A percentile compares a stretch with the other conserved stretches of the same genome.
Conservation (phyloP, 176 grass and related monocot genomes). For the Calamus simplicifolius region DNA sequence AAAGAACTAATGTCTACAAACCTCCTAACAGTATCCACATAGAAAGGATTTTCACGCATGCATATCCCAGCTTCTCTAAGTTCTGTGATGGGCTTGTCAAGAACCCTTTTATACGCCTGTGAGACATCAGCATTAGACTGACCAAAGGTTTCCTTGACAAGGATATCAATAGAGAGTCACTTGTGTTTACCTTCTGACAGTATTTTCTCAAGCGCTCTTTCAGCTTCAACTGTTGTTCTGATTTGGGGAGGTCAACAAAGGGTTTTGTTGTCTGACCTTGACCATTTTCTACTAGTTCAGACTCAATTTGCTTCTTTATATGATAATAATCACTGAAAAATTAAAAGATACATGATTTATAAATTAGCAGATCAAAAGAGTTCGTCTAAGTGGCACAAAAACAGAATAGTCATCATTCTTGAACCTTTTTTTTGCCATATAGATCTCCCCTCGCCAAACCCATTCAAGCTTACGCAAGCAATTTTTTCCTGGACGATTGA, state of each 20-base stretch:
- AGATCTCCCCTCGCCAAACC: conserved; percentile 94
- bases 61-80: conserved; percentile 96
- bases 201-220: conserved; percentile 98
- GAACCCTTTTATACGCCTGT: conserved; percentile 95
- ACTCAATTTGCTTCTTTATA: conserved; percentile 98
- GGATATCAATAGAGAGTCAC: not conserved
- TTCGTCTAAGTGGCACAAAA: not conserved
- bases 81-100: conserved; percentile 97
- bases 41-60: conserved; percentile 99
- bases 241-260: conserved; percentile 87
- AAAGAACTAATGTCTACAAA: conserved; percentile 23
- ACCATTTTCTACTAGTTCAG: conserved; percentile 67
- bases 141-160: not conserved
- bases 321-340: conserved; percentile 89
- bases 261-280: conserved; percentile 48
- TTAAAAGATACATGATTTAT: too few species aligned
- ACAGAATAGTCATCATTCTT: conserved; percentile 12
- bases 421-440: conserved; percentile 88
- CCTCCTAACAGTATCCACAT: conserved; percentile 96
- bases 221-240: conserved; percentile 75
- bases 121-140: not conserved
- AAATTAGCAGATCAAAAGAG: not conserved
- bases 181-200: conserved; percentile 73
- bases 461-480: conserved; percentile 94
- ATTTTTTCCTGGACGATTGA: conserved; percentile 96